Evolutionary conservation across 352 stramenopile genomes (phyloP), one percentile per base, ranked within the genome.

Genomic region (Peronospora destructor): DNA sequence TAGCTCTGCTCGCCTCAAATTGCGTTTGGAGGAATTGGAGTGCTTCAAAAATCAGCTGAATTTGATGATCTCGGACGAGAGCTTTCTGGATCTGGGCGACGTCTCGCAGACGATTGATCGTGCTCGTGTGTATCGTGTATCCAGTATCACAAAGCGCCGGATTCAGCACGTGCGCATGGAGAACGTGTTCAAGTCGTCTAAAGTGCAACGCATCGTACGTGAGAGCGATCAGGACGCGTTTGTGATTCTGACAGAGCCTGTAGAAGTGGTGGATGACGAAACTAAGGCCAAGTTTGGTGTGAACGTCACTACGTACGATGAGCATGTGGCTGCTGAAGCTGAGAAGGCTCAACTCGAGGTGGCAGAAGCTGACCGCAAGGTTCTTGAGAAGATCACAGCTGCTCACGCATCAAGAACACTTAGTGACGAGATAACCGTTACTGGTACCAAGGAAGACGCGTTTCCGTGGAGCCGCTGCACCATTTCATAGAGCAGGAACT

Each of bases 61-160:
- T 49, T 56, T 90, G 12, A 90, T 90, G 79, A 80, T 84, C 53
- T 85, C 77, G 45, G 79, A 90, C 39, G 61, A 76, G 40, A 63
- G 65, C 13, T 83, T 70, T 33, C 48, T 90, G 6, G 76, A 87
- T 52, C 29, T 90, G 45, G 43, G 23, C 16, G 68, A 87, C 53
- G 34, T 64, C 3, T 42, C 62, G 6, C 79, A 90, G 49, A 76
- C 56, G 14, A 85, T 90, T 53, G 71, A 90, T 39, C 79, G 79
- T 21, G 63, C 65, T 35, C 62, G 64, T 26, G 76, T 90, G 16
- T 85, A 78, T 49, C 76, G 68, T 38, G 68, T 90, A 8, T 76
- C 50, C 45, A 80, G 59, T 56, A 84, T 68, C 13, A 70, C 66
- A 3, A 84, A 85, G 68, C 74, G 71, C 37, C 69, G 76, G 44